Evolutionary conservation across 805 yeast species (phyloP).

Genomic region (Debaryomyces castellii): DNA sequence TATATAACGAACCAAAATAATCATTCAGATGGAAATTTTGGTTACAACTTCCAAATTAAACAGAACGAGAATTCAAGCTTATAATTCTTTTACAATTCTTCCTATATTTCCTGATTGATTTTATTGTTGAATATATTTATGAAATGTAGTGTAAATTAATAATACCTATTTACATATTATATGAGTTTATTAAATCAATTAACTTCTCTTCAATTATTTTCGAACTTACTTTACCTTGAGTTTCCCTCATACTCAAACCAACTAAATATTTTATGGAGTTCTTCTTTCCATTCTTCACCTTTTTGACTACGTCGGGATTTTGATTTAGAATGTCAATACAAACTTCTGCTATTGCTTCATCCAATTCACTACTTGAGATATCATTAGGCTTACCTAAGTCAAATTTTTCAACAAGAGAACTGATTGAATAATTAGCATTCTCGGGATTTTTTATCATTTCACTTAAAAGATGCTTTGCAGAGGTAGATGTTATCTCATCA

Average conservation of each 20-base stretch:
- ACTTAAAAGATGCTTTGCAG: conserved; percentile 63
- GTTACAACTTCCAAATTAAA: conserved; percentile 14
- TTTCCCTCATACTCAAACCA: conserved; percentile 80
- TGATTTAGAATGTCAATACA: conserved; percentile 47
- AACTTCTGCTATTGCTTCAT: conserved; percentile 32
- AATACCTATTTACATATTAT: conserved; percentile 1
- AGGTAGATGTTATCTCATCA: conserved; percentile 56
- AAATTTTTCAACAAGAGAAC: conserved; percentile 51
- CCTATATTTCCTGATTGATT: too few species aligned
- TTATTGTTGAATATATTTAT: too few species aligned
- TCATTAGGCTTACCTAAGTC: conserved; percentile 40
- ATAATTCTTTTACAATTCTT: neutral
- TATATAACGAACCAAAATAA: conserved; percentile 4
- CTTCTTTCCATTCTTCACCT: conserved; percentile 57
- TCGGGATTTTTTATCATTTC: conserved; percentile 56
- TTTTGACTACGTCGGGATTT: conserved; percentile 55
- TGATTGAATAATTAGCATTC: conserved; percentile 32
- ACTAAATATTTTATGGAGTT: conserved; percentile 73
- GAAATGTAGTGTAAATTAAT: neutral
- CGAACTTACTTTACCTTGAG: conserved; percentile 61
- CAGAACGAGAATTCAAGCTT: conserved; percentile 1
- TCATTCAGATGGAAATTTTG: conserved; percentile 11
- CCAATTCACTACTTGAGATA: conserved; percentile 29
- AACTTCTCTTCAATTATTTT: conserved; percentile 26
- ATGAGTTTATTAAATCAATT: conserved; percentile 15